A percentile compares a stretch with the other conserved stretches of the same genome.
Evolutionary conservation across 78 protist genomes (phyloP).

Genomic region (Emiliania huxleyi): DNA sequence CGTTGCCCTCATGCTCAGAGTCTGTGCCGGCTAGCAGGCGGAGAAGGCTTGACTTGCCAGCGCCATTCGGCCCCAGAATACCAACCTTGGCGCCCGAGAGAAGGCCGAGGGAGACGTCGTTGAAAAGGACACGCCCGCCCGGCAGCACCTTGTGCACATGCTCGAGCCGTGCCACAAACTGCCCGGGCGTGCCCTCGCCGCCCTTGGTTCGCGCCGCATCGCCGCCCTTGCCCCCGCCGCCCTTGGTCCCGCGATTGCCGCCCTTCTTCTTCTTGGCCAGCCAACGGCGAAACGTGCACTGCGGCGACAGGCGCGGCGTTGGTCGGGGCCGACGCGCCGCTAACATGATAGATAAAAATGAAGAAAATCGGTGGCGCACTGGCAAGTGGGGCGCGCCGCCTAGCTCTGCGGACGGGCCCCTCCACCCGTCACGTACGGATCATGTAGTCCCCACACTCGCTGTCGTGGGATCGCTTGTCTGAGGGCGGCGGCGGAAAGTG

Average conservation of each 20-base stretch:
- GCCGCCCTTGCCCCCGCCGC: background rate
- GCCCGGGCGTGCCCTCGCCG: background rate
- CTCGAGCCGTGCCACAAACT: background rate
- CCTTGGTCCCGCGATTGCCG: background rate
- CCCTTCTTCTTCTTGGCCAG: background rate
- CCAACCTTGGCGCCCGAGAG: background rate
- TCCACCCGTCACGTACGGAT: no score
- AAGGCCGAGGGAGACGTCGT: background rate
- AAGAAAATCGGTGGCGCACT: no score
- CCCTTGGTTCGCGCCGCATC: background rate
- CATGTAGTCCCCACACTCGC: no score
- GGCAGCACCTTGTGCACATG: background rate
- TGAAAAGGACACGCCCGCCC: background rate
- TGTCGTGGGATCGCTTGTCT: no score
- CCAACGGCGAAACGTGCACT: background rate
- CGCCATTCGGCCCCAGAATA: constrained; percentile 2
- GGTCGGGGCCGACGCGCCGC: no score
- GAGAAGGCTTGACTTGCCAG: constrained; percentile 66
- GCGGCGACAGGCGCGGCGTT: no score
- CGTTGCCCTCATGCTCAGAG: constrained; percentile 34
- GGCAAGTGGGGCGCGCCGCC: no score
- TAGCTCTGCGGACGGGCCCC: no score
- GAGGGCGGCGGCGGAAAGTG: no score
- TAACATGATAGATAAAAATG: no score
- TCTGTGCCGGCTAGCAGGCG: constrained; percentile 60